phyloP scores from a whole-genome alignment of 1,139 yeast species.

The Debaryomyces fabryi region DNA sequence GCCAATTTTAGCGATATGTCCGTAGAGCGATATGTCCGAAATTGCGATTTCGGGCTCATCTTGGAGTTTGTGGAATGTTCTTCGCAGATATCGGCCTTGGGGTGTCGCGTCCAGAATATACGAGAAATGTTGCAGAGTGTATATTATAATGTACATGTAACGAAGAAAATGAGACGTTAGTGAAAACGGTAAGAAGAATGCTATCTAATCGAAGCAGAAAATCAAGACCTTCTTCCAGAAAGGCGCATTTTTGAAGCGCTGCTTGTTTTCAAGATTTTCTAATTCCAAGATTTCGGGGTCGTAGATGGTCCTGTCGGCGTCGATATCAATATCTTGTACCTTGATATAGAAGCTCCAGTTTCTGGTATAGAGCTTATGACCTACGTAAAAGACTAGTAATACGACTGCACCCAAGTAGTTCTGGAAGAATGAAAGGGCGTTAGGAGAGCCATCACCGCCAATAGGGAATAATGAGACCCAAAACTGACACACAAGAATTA shows the following conservation, averaged over 20 bases:
- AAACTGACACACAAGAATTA: slow-evolving; percentile 46
- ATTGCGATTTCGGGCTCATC: slow-evolving; percentile 2
- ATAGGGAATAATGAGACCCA: slow-evolving; percentile 47
- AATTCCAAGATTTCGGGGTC: slow-evolving; percentile 44
- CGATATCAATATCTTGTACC: slow-evolving; percentile 43
- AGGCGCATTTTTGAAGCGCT: slow-evolving; percentile 33
- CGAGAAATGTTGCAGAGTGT: neutral
- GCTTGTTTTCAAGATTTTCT: slow-evolving; percentile 43
- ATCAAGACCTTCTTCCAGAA: slow-evolving; percentile 15
- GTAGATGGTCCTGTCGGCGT: slow-evolving; percentile 43
- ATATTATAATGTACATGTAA: neutral
- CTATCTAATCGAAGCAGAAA: neutral
- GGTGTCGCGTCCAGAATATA: neutral
- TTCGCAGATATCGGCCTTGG: slow-evolving; percentile 5
- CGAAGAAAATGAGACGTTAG: neutral
- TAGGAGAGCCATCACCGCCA: slow-evolving; percentile 28
- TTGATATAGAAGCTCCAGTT: slow-evolving; percentile 35
- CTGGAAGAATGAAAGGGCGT: slow-evolving; percentile 37
- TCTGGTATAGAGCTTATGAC: slow-evolving; percentile 39
- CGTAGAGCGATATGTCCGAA: slow-evolving; percentile 10
- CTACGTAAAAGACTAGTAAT: slow-evolving; percentile 35
- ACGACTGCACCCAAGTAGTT: slow-evolving; percentile 43
- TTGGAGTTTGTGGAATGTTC: slow-evolving; percentile 1
- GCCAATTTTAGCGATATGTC: neutral
- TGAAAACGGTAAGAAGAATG: neutral